phyloP scores from a whole-genome alignment of 305 asterid species.

The Solanum aculeatissimum region DNA sequence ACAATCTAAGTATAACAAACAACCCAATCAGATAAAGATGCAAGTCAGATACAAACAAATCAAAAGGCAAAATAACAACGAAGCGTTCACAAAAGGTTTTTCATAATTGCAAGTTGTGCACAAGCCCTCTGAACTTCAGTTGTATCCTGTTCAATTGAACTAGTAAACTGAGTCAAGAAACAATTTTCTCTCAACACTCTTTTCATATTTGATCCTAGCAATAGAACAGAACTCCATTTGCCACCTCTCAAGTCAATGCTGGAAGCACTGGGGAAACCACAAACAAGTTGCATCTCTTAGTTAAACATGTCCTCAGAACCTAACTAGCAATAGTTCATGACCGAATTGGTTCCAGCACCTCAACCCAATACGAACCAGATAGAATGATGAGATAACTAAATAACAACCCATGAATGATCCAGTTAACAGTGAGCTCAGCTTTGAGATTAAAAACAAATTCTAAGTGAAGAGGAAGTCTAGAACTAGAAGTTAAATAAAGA shows the following conservation, averaged over 20 bases:
- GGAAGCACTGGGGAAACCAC: not conserved
- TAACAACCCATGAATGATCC: not conserved
- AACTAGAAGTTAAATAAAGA: not conserved
- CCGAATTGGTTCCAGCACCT: not conserved
- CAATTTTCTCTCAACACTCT: not conserved
- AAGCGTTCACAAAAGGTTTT: not conserved
- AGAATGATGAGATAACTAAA: not conserved
- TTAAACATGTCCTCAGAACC: not conserved
- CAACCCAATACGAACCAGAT: not conserved
- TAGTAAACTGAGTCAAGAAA: not conserved
- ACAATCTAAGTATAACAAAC: not conserved
- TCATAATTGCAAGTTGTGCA: not conserved
- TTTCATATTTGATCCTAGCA: not conserved
- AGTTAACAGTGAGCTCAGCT: not conserved
- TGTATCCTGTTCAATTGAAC: not conserved
- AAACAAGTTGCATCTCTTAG: not conserved
- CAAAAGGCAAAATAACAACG: not conserved
- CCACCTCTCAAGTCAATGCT: not conserved
- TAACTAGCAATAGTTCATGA: not conserved
- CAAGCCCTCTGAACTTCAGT: not conserved
- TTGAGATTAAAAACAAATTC: not conserved
- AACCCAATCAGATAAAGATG: not conserved
- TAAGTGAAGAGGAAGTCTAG: not conserved
- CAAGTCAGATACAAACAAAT: not conserved
- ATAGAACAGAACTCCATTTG: not conserved